Base-by-base conservation (phyloP, 352 stramenopile species). In the Globisporangium camurandrum region DNA sequence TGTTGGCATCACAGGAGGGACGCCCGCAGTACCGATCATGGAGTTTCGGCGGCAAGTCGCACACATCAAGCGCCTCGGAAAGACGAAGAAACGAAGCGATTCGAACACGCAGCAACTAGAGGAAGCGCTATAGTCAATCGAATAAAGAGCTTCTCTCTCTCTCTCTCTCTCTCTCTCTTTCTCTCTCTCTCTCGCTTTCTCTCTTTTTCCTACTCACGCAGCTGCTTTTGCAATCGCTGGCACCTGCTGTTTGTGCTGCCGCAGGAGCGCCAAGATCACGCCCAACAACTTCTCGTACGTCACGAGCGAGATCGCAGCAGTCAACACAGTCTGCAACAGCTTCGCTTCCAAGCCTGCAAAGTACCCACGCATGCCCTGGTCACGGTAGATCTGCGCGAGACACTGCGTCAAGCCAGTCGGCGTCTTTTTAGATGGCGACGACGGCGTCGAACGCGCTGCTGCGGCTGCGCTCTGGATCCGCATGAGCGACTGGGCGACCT, bases 261-360 rank as follows among this genome's bases (percentile, higher is more conserved):
- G 64, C 58, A 86, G 57, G 48, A 84, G 28, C 41, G 81, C 22
- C 39, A 86, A 51, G 44, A 85, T 84, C 27, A 84, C 45, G 16
- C 67, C 62, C 39, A 86, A 53, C 45, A 96, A 83, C 62, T 97
- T 93, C 56, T 98, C 93, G 71, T 97, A 97, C 17, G 86, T 95
- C 53, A 97, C 73, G 54, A 97, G 94, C 33, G 85, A 95, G 60
- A 97, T 93, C 44, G 89, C 87, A 7, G 84, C 88, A 0, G 88
- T 97, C 39, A 98, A 67, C 20, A 98, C 91, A 1, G 94, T 98
- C 61, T 98, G 92, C 37, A 97, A 55, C 16, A 98, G 65, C 62
- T 98, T 98, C 11, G 92, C 86, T 53, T 93, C 77, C 56, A 98
- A 87, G 4, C 94, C 94, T 6, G 79, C 73, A 59, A 95, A 98